Base-by-base conservation (phyloP, 495 filamentous ascomycete species). In the Oidiodendron maius region DNA sequence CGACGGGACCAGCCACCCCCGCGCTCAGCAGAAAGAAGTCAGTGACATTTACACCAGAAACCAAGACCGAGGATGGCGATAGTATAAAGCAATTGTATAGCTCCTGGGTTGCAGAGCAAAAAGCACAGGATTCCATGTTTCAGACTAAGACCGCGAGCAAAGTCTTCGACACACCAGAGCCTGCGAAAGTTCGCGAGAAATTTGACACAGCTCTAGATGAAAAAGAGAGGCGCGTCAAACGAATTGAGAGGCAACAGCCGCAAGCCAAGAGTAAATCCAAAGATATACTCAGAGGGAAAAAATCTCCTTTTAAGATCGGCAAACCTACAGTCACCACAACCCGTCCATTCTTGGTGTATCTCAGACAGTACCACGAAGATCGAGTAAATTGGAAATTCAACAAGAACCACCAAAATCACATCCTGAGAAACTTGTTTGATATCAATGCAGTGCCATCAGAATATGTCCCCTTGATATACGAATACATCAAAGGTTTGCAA, bases 371-470 rank as follows among this genome's bases (percentile, higher is more conserved):
- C 74, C 68, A 83, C 61, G 76, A 74, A 36, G 71, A 78, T 39
- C 81, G 77, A 36, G 64, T 71, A 0, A 70, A 66, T 30, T 96
- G 90, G 90, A 96, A 95, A 64, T 96, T 96, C 69, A 91, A 91
- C 70, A 96, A 96, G 69, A 84, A 83, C 46, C 77, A 86, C 60
- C 88, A 95, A 67, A 86, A 80, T 13, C 77, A 84, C 46, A 66
- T 96, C 13, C 77, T 96, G 63, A 91, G 90, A 67, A 80, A 93
- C 61, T 64, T 87, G 18, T 87, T 91, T 57, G 80, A 85, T 48
- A 61, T 80, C 39, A 70, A 80, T 40, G 69, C 70, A 28, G 76
- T 95, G 15, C 87, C 88, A 0, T 64, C 79, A 9, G 62, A 70
- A 41, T 79, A 88, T 60, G 78, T 84, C 48, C 53, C 70, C 16